Evolutionary conservation across 169 alveolate genomes (phyloP).

Genomic region (Babesia ovis): DNA sequence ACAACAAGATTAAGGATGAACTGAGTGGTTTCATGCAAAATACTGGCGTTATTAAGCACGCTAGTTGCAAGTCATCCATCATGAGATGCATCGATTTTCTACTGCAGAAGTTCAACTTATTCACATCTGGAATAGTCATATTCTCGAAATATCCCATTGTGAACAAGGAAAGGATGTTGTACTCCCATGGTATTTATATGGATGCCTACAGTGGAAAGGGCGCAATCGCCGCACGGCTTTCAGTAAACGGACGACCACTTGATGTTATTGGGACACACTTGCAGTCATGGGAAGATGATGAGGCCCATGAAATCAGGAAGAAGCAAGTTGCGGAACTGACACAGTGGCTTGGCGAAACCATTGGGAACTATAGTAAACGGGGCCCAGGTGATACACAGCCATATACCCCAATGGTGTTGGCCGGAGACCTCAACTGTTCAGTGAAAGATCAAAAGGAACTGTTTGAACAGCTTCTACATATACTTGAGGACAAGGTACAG

Average conservation of each 20-base stretch:
- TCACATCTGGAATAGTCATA: slow-evolving; percentile 51
- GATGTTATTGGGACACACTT: slow-evolving; percentile 83
- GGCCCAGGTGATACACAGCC: not conserved
- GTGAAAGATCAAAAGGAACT: slow-evolving; percentile 24
- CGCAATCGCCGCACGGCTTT: slow-evolving; percentile 75
- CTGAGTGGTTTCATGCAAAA: slow-evolving; percentile 38
- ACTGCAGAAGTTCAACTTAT: not conserved
- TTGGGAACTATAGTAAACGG: not conserved
- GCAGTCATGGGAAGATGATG: slow-evolving; percentile 73
- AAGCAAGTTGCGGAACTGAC: slow-evolving; percentile 73
- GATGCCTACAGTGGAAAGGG: slow-evolving; percentile 76
- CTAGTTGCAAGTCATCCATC: not conserved
- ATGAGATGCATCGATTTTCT: not conserved
- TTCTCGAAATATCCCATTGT: slow-evolving; percentile 41
- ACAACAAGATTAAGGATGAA: slow-evolving; percentile 22
- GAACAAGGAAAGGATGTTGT: slow-evolving; percentile 20
- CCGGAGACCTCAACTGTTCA: slow-evolving; percentile 76
- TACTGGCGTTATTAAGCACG: slow-evolving; percentile 50
- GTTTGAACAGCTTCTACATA: not conserved
- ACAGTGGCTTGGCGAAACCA: slow-evolving; percentile 69
- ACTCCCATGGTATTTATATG: slow-evolving; percentile 6
- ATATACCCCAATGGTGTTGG: slow-evolving; percentile 64
- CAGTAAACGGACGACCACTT: slow-evolving; percentile 59
- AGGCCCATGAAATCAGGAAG: slow-evolving; percentile 58
- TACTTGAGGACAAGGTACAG: not conserved